Conservation (phyloP, 257 asterid genomes). For the Rubia yunnanensis region DNA sequence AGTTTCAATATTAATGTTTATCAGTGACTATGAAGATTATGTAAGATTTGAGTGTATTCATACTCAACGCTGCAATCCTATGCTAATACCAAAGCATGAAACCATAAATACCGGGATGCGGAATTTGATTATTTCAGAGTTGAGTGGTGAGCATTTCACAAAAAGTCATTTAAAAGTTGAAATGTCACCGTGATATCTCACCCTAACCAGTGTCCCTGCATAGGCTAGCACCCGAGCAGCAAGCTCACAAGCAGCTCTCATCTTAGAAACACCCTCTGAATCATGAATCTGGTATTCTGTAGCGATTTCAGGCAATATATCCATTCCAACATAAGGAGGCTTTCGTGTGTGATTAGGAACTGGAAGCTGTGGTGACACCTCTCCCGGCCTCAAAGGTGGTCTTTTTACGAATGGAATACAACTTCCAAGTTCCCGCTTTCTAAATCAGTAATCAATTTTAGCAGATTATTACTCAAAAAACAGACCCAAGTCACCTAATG, state of each 20-base stretch:
- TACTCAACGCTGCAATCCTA: background rate
- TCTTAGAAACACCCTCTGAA: conserved; percentile 57
- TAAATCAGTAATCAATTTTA: conserved; percentile 11
- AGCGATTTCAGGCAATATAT: conserved; percentile 62
- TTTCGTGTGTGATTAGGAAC: conserved; percentile 77
- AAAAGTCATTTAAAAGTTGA: background rate
- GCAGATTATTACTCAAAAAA: background rate
- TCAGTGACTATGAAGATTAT: background rate
- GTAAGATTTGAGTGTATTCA: background rate
- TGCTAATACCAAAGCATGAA: no score
- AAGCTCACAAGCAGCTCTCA: conserved; percentile 95
- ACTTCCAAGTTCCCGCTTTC: conserved; percentile 68
- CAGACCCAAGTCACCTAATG: background rate
- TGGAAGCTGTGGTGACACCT: conserved; percentile 69
- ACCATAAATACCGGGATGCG: background rate
- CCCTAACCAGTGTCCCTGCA: conserved; percentile 91
- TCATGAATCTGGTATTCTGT: conserved; percentile 67
- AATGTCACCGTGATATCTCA: conserved; percentile 26
- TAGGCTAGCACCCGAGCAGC: conserved; percentile 83
- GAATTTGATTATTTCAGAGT: background rate
- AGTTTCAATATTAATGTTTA: background rate
- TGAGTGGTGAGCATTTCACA: background rate
- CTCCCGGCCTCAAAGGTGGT: conserved; percentile 81
- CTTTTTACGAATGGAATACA: conserved; percentile 42
- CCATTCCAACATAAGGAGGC: conserved; percentile 73